Conservation (phyloP, 2,329 filamentous ascomycete species). For the Cladosporium colombiae region DNA sequence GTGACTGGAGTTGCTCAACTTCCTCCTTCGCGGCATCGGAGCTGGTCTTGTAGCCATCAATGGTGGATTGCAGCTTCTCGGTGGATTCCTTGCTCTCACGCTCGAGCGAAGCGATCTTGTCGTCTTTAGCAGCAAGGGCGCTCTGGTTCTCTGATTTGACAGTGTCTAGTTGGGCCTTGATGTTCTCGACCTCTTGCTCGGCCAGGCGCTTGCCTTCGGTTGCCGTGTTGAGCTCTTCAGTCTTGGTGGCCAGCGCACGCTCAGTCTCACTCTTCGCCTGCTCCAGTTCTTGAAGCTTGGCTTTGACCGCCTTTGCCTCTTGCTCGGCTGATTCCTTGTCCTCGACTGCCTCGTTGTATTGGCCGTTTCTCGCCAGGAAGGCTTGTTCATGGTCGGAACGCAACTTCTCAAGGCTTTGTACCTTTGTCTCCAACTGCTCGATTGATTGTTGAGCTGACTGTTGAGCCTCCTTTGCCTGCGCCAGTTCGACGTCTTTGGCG, state of each 20-base stretch:
- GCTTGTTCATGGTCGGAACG: slow-evolving; percentile 16
- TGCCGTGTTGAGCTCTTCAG: background rate
- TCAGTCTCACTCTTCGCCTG: slow-evolving; percentile 15
- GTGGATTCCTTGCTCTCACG: slow-evolving; percentile 24
- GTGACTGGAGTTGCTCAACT: slow-evolving; percentile 23
- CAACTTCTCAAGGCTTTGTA: slow-evolving; percentile 13
- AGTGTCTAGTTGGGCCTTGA: slow-evolving; percentile 3
- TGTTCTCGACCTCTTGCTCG: slow-evolving; percentile 4
- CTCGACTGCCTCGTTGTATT: background rate
- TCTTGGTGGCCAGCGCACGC: slow-evolving; percentile 1
- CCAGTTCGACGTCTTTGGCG: background rate
- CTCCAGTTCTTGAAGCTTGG: slow-evolving; percentile 15
- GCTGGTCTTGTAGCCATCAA: slow-evolving; percentile 21
- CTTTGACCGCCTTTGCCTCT: background rate
- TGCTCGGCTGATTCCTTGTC: slow-evolving; percentile 1
- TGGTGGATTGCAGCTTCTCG: slow-evolving; percentile 24
- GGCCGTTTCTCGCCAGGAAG: background rate
- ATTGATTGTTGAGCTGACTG: background rate
- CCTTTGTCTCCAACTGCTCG: slow-evolving; percentile 9
- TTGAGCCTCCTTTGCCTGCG: background rate
- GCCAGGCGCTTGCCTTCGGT: background rate
- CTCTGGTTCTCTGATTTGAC: slow-evolving; percentile 24
- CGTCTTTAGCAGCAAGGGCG: slow-evolving; percentile 20
- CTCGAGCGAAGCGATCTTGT: slow-evolving; percentile 26
- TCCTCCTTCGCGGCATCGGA: slow-evolving; percentile 24